Percentiles rank a stretch among this genome's conserved stretches.
Conservation (phyloP, 2,329 filamentous ascomycete genomes). For the Colletotrichum spinosum region DNA sequence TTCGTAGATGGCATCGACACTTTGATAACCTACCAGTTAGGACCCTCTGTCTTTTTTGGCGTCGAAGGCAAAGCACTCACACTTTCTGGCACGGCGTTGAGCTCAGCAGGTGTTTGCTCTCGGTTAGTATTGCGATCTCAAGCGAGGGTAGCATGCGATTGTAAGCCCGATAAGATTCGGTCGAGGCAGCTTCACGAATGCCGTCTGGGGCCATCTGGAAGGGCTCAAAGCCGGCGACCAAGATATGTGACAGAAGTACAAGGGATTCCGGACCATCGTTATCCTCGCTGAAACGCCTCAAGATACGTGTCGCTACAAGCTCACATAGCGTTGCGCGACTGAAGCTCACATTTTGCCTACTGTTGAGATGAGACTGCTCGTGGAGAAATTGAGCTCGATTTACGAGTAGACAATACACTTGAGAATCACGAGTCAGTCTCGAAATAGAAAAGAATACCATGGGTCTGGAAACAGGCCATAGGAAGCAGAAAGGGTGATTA, state of each 20-base stretch:
- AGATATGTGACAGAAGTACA: slow-evolving; percentile 79
- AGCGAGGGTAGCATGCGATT: slow-evolving; percentile 78
- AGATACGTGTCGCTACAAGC: slow-evolving; percentile 80
- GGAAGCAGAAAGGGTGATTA: slow-evolving; percentile 45
- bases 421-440: slow-evolving; percentile 7
- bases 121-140: slow-evolving; percentile 85
- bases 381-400: slow-evolving; percentile 84
- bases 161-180: slow-evolving; percentile 59
- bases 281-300: slow-evolving; percentile 83
- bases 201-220: slow-evolving; percentile 84
- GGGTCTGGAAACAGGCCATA: too few relatives aligned
- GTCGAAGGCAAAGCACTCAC: slow-evolving; percentile 51
- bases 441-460: too few relatives aligned
- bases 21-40: slow-evolving; percentile 33
- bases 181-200: slow-evolving; percentile 69
- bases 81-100: slow-evolving; percentile 85
- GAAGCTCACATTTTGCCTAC: slow-evolving; percentile 84
- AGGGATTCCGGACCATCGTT: slow-evolving; percentile 77
- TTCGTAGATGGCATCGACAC: slow-evolving; percentile 82
- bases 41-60: slow-evolving; percentile 63
- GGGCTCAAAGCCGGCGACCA: slow-evolving; percentile 86
- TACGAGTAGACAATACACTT: slow-evolving; percentile 85
- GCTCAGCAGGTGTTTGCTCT: slow-evolving; percentile 82
- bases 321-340: slow-evolving; percentile 85
- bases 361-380: slow-evolving; percentile 80